These are phyloP conservation scores for Theobroma grandiflorum DNA, from an alignment of 441 rosid species.

Conservation along the genomic window DNA sequence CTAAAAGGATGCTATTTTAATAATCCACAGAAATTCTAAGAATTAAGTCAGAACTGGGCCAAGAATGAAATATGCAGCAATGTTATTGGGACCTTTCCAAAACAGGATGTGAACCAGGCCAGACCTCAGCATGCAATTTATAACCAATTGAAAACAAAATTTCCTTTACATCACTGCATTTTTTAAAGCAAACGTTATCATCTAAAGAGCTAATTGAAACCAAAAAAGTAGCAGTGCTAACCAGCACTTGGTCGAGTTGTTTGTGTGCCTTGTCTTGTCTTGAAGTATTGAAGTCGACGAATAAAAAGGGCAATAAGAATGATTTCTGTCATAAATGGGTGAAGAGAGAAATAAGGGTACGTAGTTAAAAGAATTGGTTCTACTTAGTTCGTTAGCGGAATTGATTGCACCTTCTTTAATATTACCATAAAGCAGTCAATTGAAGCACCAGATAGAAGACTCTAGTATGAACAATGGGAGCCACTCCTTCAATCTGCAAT, in stretches of 20 bases:
- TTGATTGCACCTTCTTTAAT: background rate
- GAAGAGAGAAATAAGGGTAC: background rate
- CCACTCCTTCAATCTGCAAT: background rate
- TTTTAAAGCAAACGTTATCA: background rate
- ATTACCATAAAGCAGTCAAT: background rate
- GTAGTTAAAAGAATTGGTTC: background rate
- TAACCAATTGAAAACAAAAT: background rate
- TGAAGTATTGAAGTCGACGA: background rate
- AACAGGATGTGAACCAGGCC: background rate
- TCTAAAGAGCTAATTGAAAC: background rate
- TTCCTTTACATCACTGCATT: background rate
- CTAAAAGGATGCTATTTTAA: background rate
- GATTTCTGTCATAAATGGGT: background rate
- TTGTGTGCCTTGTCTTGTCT: background rate
- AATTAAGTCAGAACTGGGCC: background rate
- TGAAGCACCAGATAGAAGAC: background rate
- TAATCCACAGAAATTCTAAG: background rate
- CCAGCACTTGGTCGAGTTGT: background rate
- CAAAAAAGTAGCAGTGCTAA: background rate
- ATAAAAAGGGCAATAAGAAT: background rate
- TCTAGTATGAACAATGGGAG: background rate
- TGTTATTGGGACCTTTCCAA: background rate
- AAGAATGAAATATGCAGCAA: background rate
- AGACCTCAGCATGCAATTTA: background rate
- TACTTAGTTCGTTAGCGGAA: too few relatives aligned